These are phyloP conservation scores for Umbilicaria muhlenbergii DNA, from an alignment of 495 filamentous ascomycete species.

Conservation along the genomic window DNA sequence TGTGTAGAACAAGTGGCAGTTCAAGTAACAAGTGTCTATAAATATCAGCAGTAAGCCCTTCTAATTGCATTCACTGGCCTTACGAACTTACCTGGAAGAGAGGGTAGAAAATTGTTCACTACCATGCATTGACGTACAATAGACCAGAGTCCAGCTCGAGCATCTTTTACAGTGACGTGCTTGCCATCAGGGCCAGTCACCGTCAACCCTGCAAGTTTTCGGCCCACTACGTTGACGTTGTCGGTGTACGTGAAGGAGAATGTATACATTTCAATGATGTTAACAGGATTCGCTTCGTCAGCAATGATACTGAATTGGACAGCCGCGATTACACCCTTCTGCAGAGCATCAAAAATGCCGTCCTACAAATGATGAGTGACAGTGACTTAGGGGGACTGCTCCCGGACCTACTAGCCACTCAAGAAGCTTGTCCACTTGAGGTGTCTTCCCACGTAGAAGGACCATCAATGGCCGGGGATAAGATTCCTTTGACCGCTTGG, in stretches of 20 bases:
- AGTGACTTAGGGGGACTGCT: not conserved
- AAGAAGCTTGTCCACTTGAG: conserved; percentile 26
- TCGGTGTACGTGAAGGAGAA: conserved; percentile 32
- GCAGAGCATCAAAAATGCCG: conserved; percentile 31
- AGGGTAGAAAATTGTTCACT: conserved; percentile 23
- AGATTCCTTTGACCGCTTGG: conserved; percentile 9
- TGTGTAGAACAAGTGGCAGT: conserved; percentile 31
- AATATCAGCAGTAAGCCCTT: not conserved
- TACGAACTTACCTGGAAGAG: conserved; percentile 24
- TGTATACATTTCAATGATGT: conserved; percentile 33
- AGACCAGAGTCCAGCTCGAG: conserved; percentile 20
- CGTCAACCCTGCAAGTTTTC: conserved; percentile 20
- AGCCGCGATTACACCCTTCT: conserved; percentile 22
- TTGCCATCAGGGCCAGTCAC: conserved; percentile 19
- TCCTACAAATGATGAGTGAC: conserved; percentile 18
- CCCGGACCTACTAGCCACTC: conserved; percentile 24
- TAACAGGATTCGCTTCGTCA: conserved; percentile 18
- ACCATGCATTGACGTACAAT: conserved; percentile 24
- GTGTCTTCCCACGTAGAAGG: conserved; percentile 18
- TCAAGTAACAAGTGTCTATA: conserved; percentile 24
- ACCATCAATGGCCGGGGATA: conserved; percentile 18
- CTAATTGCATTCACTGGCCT: not conserved
- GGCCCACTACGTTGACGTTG: conserved; percentile 7
- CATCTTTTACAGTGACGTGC: conserved; percentile 20
- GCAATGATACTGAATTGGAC: conserved; percentile 30